phyloP scores from a whole-genome alignment of 108 stramenopile species.

The Cyclotella distinguenda region DNA sequence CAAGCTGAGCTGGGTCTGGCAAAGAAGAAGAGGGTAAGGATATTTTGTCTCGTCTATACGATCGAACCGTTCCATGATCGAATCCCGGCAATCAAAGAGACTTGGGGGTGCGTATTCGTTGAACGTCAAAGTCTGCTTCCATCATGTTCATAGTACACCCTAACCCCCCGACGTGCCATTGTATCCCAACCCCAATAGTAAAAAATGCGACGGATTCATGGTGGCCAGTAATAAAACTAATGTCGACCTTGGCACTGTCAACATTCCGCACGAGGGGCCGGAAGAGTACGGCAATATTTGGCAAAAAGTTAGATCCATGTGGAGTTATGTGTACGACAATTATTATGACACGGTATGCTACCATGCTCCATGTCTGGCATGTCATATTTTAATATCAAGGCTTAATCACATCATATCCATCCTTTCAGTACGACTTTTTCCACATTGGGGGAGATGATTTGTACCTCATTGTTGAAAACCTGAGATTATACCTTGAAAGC shows the following conservation, averaged over 20 bases:
- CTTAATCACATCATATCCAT: not conserved
- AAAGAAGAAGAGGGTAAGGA: conserved; percentile 63
- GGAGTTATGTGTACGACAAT: conserved; percentile 66
- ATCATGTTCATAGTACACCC: too few species aligned
- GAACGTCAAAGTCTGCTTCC: too few species aligned
- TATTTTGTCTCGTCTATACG: conserved; percentile 87
- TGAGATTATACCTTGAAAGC: conserved; percentile 60
- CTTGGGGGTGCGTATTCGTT: conserved; percentile 82
- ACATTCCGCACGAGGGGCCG: conserved; percentile 64
- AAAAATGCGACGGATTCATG: conserved; percentile 89
- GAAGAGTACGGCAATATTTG: conserved; percentile 87
- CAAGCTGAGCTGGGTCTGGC: conserved; percentile 47
- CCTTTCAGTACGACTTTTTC: conserved; percentile 74
- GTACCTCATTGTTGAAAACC: conserved; percentile 50
- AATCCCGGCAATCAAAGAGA: conserved; percentile 71
- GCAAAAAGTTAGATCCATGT: conserved; percentile 85
- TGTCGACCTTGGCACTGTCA: conserved; percentile 44
- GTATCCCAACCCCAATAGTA: too few species aligned
- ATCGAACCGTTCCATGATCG: conserved; percentile 66
- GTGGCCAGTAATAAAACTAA: conserved; percentile 62
- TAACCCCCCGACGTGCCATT: too few species aligned
- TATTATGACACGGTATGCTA: conserved; percentile 64
- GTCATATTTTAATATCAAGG: not conserved
- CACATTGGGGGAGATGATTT: conserved; percentile 79
- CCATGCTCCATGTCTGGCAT: conserved; percentile 2